Evolutionary conservation across 768 basidiomycete species (phyloP), one percentile per base, ranked within the genome.

Genomic region (Saitozyma sp.): DNA sequence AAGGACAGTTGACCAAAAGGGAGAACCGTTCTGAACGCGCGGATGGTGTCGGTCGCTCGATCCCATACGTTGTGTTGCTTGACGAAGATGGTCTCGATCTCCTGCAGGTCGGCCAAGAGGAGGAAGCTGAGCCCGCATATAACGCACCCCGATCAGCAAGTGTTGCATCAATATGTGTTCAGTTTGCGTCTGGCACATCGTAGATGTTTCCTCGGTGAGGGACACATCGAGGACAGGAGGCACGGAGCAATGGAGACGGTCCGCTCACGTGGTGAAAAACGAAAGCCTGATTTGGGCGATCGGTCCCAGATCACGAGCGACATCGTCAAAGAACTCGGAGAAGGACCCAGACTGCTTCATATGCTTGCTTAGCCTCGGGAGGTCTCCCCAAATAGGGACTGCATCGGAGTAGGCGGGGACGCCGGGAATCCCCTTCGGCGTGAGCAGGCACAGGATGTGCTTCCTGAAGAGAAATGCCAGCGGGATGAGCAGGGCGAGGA

Each of bases 1-100:
- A 72, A 42, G 0, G 74, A 49, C 46, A 77, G 64, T 17, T 73
- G 68, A 46, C 63, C 76, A 9, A 54, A 50, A 13, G 76, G 70
- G 3, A 74, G n/a, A 49, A 77, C 62, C 1, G 56, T 59, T 3
- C 50, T 39, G 58, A 77, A 74, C 19, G 68, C 43, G 6, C 54
- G 38, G 45, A 65, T 65, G 8, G 64, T 75, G 6, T 62, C 16
- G 1, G 13, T 48, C 7, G 61, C 68, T 9, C 76, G 61, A 39
- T 78, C 76, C 50, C 72, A 68, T 11, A n/a, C n/a, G n/a, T n/a
- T n/a, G n/a, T 61, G 62, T 39, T 65, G 62, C 20, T 63, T 56
- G 2, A 50, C 37, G 7, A 74, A 56, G 38, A 74, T 63, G 14
- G 46, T 20, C 48, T 72, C 67, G 39, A 61, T 63, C 64, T 68